Base-by-base conservation (phyloP, 1,284 basidiomycete species). In the Anthracocystis setariae region DNA sequence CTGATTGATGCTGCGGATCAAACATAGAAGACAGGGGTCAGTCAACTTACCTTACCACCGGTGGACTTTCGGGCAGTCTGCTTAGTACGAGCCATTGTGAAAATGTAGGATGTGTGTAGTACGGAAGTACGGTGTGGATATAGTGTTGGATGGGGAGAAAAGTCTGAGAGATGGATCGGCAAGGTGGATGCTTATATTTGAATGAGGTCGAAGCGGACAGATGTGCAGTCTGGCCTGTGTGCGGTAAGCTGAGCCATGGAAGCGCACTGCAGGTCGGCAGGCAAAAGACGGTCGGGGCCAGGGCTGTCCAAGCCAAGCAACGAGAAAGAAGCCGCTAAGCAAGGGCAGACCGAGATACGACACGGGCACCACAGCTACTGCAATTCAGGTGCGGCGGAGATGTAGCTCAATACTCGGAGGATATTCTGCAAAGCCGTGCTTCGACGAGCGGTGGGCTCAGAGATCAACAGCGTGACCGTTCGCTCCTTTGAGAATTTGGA, bases 31-130 rank as follows among this genome's bases (percentile, higher is more conserved):
- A 46, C 9, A 29, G 38, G 32, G 33, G 46, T 38, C 15, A 8
- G 40, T 45, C n/a, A 73, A 65, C 56, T 57, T n/a, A n/a, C n/a
- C 82, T 83, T 84, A 82, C 87, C 91, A 88, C 90, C 90, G 74
- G 92, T 93, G 50, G 92, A 91, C 85, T 91, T 91, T 85, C 89
- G 89, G 69, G 89, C 90, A 75, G 91, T 92, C 87, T 92, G 91
- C 87, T 91, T 82, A 32, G 81, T 82, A 47, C 81, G 78, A 54
- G 81, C 81, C 81, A 82, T 81, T 56, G 57, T 74, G 70, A 55
- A 53, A 65, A 55, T 52, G 18, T 37, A 44, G 29, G 44, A 39
- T 23, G 29, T 39, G 40, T 29, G 32, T 46, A 51, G 66, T 69
- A 63, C 66, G 25, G 53, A 43, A 39, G 57, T 55, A 68, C 51